Evolutionary conservation across 495 filamentous ascomycete genomes (phyloP).

Genomic region (Neurospora tetraspora): DNA sequence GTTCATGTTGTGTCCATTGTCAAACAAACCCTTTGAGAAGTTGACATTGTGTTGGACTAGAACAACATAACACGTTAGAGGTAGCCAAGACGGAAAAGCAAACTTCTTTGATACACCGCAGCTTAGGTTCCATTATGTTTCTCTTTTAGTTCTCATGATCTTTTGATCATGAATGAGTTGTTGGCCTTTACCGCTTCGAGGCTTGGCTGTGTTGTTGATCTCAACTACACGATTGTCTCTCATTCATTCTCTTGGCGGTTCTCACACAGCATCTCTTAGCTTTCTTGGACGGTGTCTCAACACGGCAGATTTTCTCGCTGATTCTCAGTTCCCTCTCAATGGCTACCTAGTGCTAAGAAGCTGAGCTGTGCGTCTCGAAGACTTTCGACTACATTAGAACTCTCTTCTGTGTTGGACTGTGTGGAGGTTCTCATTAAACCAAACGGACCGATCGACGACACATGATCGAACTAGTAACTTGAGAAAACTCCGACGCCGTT

Average conservation of each 20-base stretch:
- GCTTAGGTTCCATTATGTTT: neutral
- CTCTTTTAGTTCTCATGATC: neutral
- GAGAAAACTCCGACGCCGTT: neutral
- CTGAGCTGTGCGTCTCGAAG: neutral
- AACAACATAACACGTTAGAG: neutral
- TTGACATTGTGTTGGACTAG: neutral
- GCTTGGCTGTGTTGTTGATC: neutral
- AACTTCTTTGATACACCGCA: neutral
- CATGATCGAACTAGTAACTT: neutral
- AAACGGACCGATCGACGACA: neutral
- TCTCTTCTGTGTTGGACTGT: neutral
- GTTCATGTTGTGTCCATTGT: neutral
- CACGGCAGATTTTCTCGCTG: neutral
- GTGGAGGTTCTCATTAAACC: neutral
- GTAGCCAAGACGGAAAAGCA: neutral
- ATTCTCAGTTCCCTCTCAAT: neutral
- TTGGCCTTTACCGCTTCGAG: neutral
- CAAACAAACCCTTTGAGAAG: neutral
- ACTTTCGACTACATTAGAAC: neutral
- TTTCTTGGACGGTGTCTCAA: neutral
- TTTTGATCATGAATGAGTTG: neutral
- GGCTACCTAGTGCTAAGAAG: neutral
- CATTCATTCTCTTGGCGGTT: neutral
- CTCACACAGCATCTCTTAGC: neutral
- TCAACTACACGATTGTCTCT: neutral